Percentiles rank a stretch among this genome's conserved stretches.
Evolutionary conservation across 108 stramenopile genomes (phyloP).

Genomic region (Epithemia pelagica): DNA sequence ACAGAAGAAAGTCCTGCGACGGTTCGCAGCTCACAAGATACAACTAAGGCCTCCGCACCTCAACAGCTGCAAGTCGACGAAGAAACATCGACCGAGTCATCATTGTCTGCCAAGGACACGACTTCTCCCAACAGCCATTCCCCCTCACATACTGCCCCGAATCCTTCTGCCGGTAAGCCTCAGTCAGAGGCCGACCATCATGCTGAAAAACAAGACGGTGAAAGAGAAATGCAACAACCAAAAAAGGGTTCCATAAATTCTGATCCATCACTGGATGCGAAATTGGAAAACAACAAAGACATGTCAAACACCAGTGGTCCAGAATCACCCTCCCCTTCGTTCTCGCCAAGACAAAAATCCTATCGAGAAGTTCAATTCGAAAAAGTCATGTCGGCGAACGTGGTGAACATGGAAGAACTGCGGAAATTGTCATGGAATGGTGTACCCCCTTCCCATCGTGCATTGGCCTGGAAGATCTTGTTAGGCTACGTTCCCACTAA

Average conservation of each 20-base stretch:
- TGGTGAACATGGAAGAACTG: slow-evolving; percentile 58
- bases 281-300: background rate
- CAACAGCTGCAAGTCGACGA: background rate
- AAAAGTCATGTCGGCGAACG: slow-evolving; percentile 31
- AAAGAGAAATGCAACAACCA: too few relatives aligned
- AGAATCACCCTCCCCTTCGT: background rate
- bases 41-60: background rate
- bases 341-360: slow-evolving; percentile 13
- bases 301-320: background rate
- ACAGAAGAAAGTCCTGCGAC: background rate
- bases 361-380: slow-evolving; percentile 68
- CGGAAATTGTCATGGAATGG: slow-evolving; percentile 77
- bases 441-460: slow-evolving; percentile 58
- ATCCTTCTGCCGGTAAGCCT: background rate
- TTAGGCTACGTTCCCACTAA: slow-evolving; percentile 79
- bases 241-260: background rate
- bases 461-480: slow-evolving; percentile 69
- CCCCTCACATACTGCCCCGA: background rate
- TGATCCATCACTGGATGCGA: background rate
- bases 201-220: background rate
- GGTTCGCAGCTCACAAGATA: background rate
- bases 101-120: too few relatives aligned
- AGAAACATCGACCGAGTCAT: background rate
- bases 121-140: background rate
- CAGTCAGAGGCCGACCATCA: background rate